Conservation (phyloP, 495 filamentous ascomycete species). For the Penicillium simplicissimum region DNA sequence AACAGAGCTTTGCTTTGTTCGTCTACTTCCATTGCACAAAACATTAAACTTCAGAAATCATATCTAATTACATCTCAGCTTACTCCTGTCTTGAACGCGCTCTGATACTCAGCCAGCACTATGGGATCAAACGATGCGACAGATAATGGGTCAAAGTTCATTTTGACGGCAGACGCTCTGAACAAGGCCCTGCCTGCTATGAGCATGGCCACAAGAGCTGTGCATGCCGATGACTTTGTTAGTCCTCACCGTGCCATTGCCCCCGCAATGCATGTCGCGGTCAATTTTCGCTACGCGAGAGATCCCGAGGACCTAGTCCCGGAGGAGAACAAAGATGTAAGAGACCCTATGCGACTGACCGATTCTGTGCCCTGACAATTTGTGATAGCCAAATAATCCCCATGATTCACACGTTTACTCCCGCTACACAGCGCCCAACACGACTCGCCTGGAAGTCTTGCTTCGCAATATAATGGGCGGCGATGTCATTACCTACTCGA, state of each 20-base stretch:
- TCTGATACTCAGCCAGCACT: not conserved
- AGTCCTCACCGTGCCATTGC: constrained; percentile 23
- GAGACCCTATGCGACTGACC: not conserved
- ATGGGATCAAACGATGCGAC: constrained; percentile 12
- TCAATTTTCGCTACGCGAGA: constrained; percentile 24
- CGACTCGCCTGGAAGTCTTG: constrained; percentile 74
- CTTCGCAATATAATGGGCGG: constrained; percentile 70
- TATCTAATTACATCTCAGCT: not conserved
- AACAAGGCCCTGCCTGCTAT: constrained; percentile 18
- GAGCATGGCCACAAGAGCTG: constrained; percentile 20
- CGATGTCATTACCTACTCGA: constrained; percentile 71
- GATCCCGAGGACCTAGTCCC: constrained; percentile 20
- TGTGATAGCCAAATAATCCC: constrained; percentile 27
- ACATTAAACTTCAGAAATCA: too few species aligned
- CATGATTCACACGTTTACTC: constrained; percentile 64
- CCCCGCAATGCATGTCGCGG: constrained; percentile 23
- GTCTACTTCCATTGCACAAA: too few species aligned
- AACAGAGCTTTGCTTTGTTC: not conserved
- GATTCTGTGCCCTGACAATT: not conserved
- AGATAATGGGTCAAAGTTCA: constrained; percentile 11
- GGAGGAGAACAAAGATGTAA: constrained; percentile 25
- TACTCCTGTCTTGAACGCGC: not conserved
- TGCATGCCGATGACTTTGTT: constrained; percentile 25
- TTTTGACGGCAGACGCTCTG: constrained; percentile 16
- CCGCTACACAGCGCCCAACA: constrained; percentile 71